Conservation (phyloP, 169 alveolate species). For the Plasmodium vivax region DNA sequence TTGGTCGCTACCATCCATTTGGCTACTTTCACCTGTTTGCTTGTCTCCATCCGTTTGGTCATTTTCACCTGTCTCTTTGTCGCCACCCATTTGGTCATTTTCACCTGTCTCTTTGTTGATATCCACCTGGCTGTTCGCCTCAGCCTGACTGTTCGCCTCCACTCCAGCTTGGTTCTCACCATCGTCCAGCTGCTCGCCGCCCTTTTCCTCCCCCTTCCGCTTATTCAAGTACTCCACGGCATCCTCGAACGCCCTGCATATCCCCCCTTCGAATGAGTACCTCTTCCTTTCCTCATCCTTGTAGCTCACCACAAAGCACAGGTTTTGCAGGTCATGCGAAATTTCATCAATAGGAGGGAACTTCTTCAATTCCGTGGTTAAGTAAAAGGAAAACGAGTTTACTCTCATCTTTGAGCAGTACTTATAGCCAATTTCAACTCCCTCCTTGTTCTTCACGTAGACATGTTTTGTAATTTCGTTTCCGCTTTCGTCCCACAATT, state of each 20-base stretch:
- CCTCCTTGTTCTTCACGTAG: constrained; percentile 61
- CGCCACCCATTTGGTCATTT: neutral
- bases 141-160: neutral
- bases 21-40: neutral
- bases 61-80: neutral
- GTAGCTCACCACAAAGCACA: constrained; percentile 15
- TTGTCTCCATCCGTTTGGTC: neutral
- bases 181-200: neutral
- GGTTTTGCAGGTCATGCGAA: constrained; percentile 23
- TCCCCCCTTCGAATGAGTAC: constrained; percentile 57
- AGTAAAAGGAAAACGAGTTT: constrained; percentile 27
- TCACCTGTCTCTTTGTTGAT: neutral
- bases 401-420: constrained; percentile 29
- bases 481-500: constrained; percentile 55
- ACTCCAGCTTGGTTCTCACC: neutral
- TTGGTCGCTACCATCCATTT: neutral
- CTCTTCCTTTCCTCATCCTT: constrained; percentile 20
- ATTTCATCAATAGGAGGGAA: constrained; percentile 61
- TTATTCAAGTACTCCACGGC: constrained; percentile 54
- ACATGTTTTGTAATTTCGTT: constrained; percentile 66
- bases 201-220: constrained; percentile 31
- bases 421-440: constrained; percentile 67
- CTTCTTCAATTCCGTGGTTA: constrained; percentile 36
- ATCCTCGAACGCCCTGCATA: constrained; percentile 22
- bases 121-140: neutral